Evolutionary conservation across 176 grass and related monocot species (phyloP), one percentile per base, ranked within the genome.

Genomic region (Melocanna baccifera): DNA sequence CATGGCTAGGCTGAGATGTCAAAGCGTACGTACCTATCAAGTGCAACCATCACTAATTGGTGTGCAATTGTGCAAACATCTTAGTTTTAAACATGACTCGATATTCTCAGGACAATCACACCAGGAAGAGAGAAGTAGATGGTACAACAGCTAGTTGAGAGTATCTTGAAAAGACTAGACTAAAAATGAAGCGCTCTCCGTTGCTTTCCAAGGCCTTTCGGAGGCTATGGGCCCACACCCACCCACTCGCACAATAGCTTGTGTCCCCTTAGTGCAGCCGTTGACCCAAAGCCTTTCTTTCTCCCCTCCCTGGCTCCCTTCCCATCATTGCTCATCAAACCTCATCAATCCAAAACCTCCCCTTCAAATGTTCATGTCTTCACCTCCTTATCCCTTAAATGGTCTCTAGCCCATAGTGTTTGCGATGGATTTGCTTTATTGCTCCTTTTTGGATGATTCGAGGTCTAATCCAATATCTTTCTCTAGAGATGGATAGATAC

Each of bases 121-220:
- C 80, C 66, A 65, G 28, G 62, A 68, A 59, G 75, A 46, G 16
- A 70, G 80, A 78, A 41, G 53, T 37, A 47, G 77, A 88, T 83
- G 86, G 63, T 74, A 67, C 47, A 55, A 58, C 26, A 37, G 19
- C 70, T 69, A 46, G 76, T 15, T 26, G 71, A 64, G 65, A 61
- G 84, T 58, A 72, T 86, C 65, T 20, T 61, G 84, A 87, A 87
- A 87, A 87, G 89, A 84, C 89, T 62, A 70, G 75, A 84, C 89
- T 32, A n/a, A 79, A 86, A 69, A 69, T 37, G 76, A 52, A 76
- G 62, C 85, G 81, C 85, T 26, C 85, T 87, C 75, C 85, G 77
- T 46, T 76, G 76, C 89, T 87, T 91, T 89, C n/a, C 61, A 62
- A 4, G 75, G 84, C 37, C 59, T 51, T 65, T 28, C 9, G 23